Percentiles rank a stretch among this genome's conserved stretches.
Conservation (phyloP, 352 stramenopile species). For the Thraustotheca clavata region DNA sequence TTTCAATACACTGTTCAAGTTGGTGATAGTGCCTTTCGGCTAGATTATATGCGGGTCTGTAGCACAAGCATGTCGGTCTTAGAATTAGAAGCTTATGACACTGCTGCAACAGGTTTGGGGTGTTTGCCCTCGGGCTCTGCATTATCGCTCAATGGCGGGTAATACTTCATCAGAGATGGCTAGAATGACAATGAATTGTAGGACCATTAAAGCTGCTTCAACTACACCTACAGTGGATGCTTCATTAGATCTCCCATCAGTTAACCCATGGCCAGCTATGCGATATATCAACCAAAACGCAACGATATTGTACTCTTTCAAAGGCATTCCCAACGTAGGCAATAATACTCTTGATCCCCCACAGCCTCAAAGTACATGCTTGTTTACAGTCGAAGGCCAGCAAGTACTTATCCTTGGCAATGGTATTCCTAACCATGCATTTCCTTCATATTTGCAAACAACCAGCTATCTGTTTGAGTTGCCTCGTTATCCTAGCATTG, state of each 20-base stretch:
- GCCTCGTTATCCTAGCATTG: constrained; percentile 34
- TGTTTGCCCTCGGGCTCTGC: constrained; percentile 39
- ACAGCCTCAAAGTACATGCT: constrained; percentile 33
- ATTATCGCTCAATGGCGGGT: constrained; percentile 30
- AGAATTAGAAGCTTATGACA: constrained; percentile 16
- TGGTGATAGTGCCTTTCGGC: constrained; percentile 44
- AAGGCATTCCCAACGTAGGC: constrained; percentile 21
- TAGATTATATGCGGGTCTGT: constrained; percentile 46
- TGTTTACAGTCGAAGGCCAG: constrained; percentile 31
- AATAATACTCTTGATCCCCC: not conserved
- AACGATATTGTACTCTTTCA: constrained; percentile 23
- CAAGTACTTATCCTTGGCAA: constrained; percentile 53
- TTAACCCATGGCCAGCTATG: constrained; percentile 48
- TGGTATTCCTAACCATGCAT: constrained; percentile 40
- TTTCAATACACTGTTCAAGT: constrained; percentile 49
- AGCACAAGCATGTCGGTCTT: constrained; percentile 24
- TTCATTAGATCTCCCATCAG: constrained; percentile 48
- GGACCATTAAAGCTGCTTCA: constrained; percentile 37
- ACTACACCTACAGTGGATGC: constrained; percentile 39
- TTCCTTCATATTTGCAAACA: not conserved
- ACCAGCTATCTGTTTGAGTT: constrained; percentile 53
- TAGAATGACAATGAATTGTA: not conserved
- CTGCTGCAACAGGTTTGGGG: constrained; percentile 27
- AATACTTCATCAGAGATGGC: not conserved
- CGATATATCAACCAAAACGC: constrained; percentile 43